These are phyloP conservation scores for Oenanthe sinensis DNA, from an alignment of 129 eudicot species.

Conservation along the genomic window DNA sequence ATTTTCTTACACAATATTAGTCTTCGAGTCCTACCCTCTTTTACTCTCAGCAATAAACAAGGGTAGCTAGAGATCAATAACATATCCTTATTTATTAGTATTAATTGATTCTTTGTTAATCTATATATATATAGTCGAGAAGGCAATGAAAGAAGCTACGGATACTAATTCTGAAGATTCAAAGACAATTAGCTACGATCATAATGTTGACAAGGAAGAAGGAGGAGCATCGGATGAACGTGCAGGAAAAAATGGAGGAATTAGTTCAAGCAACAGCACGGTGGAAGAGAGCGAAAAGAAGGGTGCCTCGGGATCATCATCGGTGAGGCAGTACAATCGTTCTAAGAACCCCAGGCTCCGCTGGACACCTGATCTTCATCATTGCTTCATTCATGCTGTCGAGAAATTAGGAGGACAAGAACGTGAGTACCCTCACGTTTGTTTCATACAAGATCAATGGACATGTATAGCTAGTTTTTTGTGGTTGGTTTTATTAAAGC, in stretches of 20 bases:
- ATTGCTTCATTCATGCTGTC: slow-evolving; percentile 52
- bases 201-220: slow-evolving; percentile 16
- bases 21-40: neutral
- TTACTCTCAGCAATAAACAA: neutral
- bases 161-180: slow-evolving; percentile 26
- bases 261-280: slow-evolving; percentile 58
- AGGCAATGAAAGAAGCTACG: slow-evolving; percentile 27
- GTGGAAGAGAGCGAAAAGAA: slow-evolving; percentile 60
- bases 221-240: slow-evolving; percentile 24
- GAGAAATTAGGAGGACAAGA: slow-evolving; percentile 57
- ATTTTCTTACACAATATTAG: neutral
- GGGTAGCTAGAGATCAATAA: neutral
- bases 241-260: slow-evolving; percentile 29
- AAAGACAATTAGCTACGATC: slow-evolving; percentile 32
- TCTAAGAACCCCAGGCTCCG: slow-evolving; percentile 62
- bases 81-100: neutral
- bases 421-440: slow-evolving; percentile 24
- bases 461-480: neutral
- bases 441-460: neutral
- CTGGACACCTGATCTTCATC: slow-evolving; percentile 71
- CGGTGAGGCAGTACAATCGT: slow-evolving; percentile 50
- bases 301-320: slow-evolving; percentile 27
- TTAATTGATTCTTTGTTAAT: slow-evolving; percentile 18
- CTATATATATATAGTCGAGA: neutral
- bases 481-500: neutral